phyloP scores from a whole-genome alignment of 495 filamentous ascomycete genomes.

The Aspergillus ellipticus region DNA sequence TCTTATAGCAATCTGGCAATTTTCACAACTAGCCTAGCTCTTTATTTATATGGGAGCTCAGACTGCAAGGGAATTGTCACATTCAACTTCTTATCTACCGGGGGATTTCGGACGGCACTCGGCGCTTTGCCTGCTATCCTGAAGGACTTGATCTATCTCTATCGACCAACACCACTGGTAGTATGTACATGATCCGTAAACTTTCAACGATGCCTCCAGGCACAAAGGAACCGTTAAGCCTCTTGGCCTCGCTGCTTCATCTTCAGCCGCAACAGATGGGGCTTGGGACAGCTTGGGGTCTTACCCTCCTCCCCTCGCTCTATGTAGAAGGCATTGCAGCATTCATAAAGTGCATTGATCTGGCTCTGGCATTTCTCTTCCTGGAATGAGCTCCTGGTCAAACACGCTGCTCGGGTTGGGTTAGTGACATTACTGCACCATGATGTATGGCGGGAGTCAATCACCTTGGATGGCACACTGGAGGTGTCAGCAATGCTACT shows the following conservation, averaged over 20 bases:
- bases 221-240: neutral
- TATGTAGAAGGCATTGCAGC: constrained; percentile 86
- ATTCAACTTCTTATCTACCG: constrained; percentile 15
- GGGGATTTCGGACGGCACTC: neutral
- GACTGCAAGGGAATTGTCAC: constrained; percentile 51
- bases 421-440: constrained; percentile 9
- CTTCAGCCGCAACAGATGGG: constrained; percentile 72
- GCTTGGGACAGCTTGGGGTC: constrained; percentile 82
- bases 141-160: neutral
- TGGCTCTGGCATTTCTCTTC: constrained; percentile 78
- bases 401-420: constrained; percentile 58
- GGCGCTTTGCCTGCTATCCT: neutral
- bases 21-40: constrained; percentile 63
- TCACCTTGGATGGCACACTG: constrained; percentile 89
- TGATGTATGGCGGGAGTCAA: neutral
- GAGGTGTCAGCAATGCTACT: constrained; percentile 9
- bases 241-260: constrained; percentile 72
- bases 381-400: constrained; percentile 79
- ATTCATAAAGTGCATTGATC: constrained; percentile 92
- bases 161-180: neutral
- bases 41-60: constrained; percentile 51
- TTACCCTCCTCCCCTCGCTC: constrained; percentile 71
- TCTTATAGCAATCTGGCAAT: constrained; percentile 79
- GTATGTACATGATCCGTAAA: constrained; percentile 11
- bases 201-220: neutral